Evolutionary conservation across 148 eudicot genomes (phyloP).

Genomic region (Arbutus unedo): DNA sequence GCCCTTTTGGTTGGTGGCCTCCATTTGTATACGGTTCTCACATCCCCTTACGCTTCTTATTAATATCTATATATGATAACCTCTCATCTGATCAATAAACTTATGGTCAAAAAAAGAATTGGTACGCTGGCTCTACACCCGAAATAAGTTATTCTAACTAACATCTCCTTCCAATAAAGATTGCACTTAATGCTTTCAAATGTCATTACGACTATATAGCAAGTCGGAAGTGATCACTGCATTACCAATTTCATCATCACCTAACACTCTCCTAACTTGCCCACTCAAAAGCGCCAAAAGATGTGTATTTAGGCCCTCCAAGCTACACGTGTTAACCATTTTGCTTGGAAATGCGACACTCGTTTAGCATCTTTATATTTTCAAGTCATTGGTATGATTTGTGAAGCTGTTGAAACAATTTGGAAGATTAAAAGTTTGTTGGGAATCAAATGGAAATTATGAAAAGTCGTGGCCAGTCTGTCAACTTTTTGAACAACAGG

Average conservation of each 20-base stretch:
- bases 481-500: too few relatives aligned
- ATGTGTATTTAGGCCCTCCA: not conserved
- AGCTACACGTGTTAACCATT: not conserved
- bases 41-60: not conserved
- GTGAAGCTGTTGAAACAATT: not conserved
- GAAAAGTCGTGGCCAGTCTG: too few relatives aligned
- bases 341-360: not conserved
- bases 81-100: not conserved
- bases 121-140: not conserved
- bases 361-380: not conserved
- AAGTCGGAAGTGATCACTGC: not conserved
- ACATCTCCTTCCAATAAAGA: not conserved
- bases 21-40: not conserved
- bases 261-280: not conserved
- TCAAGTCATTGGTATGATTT: not conserved
- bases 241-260: not conserved
- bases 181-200: not conserved
- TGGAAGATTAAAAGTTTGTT: too few relatives aligned
- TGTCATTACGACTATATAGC: not conserved
- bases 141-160: not conserved
- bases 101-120: not conserved
- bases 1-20: not conserved
- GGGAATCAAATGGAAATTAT: not conserved
- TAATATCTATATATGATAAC: not conserved
- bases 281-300: not conserved